Conservation (phyloP, 352 stramenopile species). For the Phytophthora podocarpi region DNA sequence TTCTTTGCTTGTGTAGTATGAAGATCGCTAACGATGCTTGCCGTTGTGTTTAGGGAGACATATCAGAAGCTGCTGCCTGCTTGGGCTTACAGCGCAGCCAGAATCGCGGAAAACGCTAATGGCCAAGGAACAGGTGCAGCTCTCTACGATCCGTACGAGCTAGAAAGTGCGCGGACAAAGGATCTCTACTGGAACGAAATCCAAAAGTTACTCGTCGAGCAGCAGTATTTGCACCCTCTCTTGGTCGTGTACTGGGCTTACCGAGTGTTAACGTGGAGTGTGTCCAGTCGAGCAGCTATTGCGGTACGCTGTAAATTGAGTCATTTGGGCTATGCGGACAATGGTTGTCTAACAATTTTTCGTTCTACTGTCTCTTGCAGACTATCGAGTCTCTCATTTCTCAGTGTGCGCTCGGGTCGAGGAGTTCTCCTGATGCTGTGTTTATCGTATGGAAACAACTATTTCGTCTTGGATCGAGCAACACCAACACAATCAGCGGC, state of each 20-base stretch:
- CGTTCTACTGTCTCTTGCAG: slow-evolving; percentile 29
- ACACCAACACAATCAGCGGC: not conserved
- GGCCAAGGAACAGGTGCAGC: slow-evolving; percentile 10
- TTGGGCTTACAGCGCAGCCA: slow-evolving; percentile 47
- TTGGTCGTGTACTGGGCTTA: slow-evolving; percentile 73
- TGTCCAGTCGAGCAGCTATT: slow-evolving; percentile 61
- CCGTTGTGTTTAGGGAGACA: slow-evolving; percentile 27
- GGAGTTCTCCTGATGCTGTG: slow-evolving; percentile 51
- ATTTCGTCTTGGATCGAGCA: slow-evolving; percentile 47
- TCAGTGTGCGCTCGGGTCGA: slow-evolving; percentile 60
- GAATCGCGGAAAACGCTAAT: slow-evolving; percentile 26
- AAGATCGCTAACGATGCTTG: slow-evolving; percentile 1
- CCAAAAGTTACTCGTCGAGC: slow-evolving; percentile 61
- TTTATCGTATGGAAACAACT: slow-evolving; percentile 69
- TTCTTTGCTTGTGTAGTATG: not conserved
- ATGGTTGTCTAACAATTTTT: not conserved
- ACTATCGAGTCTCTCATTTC: slow-evolving; percentile 68
- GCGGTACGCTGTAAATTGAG: slow-evolving; percentile 36
- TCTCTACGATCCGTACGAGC: slow-evolving; percentile 65
- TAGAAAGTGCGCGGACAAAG: slow-evolving; percentile 71
- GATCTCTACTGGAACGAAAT: slow-evolving; percentile 86
- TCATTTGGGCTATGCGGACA: not conserved
- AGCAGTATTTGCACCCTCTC: slow-evolving; percentile 68
- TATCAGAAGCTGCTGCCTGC: slow-evolving; percentile 42
- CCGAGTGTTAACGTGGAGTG: slow-evolving; percentile 67